Conservation (phyloP, 495 filamentous ascomycete genomes). For the Aspergillus bridgeri region DNA sequence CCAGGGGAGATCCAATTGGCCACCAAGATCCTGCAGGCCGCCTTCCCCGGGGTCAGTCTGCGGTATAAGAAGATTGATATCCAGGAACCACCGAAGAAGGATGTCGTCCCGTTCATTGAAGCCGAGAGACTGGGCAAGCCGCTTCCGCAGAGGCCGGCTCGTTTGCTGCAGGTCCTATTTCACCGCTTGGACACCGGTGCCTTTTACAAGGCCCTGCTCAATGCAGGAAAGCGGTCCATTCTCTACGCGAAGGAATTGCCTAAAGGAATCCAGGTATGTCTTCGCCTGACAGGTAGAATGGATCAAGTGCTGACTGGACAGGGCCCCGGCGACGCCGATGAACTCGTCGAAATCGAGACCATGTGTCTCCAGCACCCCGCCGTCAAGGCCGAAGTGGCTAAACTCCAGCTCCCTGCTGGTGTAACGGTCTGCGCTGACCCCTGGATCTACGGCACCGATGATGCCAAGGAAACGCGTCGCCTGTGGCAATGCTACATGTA, state of each 20-base stretch:
- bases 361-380: slow-evolving; percentile 37
- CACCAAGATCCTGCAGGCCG: slow-evolving; percentile 33
- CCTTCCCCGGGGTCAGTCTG: slow-evolving; percentile 32
- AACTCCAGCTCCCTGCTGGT: slow-evolving; percentile 37
- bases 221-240: slow-evolving; percentile 30
- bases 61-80: slow-evolving; percentile 42
- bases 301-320: slow-evolving; percentile 3
- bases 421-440: slow-evolving; percentile 43
- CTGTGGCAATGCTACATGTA: slow-evolving; percentile 48
- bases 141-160: slow-evolving; percentile 29
- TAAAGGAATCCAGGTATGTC: slow-evolving; percentile 35
- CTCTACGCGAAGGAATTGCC: slow-evolving; percentile 38
- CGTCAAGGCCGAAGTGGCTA: slow-evolving; percentile 43
- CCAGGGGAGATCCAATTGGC: slow-evolving; percentile 40
- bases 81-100: slow-evolving; percentile 38
- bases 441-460: slow-evolving; percentile 45
- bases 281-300: neutral
- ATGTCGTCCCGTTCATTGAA: slow-evolving; percentile 38
- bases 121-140: slow-evolving; percentile 35
- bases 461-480: slow-evolving; percentile 34
- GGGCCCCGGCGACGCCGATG: slow-evolving; percentile 40
- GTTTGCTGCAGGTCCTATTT: slow-evolving; percentile 40
- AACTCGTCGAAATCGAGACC: slow-evolving; percentile 41
- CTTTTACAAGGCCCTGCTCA: slow-evolving; percentile 37
- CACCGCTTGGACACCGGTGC: slow-evolving; percentile 38